Conservation (phyloP, 192 early-diverging fungal species). For the Mortierella alpina region DNA sequence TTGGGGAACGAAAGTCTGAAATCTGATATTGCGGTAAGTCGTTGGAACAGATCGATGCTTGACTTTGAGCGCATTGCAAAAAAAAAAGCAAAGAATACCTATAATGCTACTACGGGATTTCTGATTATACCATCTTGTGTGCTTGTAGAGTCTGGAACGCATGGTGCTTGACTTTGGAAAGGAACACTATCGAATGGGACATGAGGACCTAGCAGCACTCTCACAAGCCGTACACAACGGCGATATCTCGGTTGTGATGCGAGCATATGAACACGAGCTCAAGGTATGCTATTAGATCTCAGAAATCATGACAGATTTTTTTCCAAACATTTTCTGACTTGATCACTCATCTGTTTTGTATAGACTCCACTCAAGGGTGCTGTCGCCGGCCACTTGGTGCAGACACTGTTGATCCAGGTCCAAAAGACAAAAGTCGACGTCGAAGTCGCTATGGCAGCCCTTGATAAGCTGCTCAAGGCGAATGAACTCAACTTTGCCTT, state of each 20-base stretch:
- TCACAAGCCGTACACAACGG: slow-evolving; percentile 73
- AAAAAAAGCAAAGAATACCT: no score
- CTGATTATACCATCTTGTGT: slow-evolving; percentile 1
- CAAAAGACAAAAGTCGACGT: slow-evolving; percentile 97
- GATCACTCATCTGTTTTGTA: background rate
- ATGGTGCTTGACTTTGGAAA: slow-evolving; percentile 90
- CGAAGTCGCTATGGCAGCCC: slow-evolving; percentile 88
- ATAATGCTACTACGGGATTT: no score
- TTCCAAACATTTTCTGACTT: slow-evolving; percentile 2
- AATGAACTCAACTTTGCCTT: slow-evolving; percentile 98
- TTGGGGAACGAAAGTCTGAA: slow-evolving; percentile 78
- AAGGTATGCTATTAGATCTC: slow-evolving; percentile 52
- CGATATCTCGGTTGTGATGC: slow-evolving; percentile 84
- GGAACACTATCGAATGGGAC: slow-evolving; percentile 57
- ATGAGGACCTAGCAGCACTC: slow-evolving; percentile 64
- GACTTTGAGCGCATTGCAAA: background rate
- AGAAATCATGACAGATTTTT: slow-evolving; percentile 4
- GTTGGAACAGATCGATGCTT: background rate
- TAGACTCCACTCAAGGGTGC: slow-evolving; percentile 62
- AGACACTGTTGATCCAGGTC: slow-evolving; percentile 81
- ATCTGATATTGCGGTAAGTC: slow-evolving; percentile 80
- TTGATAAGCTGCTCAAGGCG: slow-evolving; percentile 91
- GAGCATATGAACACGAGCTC: slow-evolving; percentile 82
- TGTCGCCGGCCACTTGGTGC: slow-evolving; percentile 69
- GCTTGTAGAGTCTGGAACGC: slow-evolving; percentile 76